phyloP scores from a whole-genome alignment of 1,139 yeast genomes.

The Nematodospora anomalae region DNA sequence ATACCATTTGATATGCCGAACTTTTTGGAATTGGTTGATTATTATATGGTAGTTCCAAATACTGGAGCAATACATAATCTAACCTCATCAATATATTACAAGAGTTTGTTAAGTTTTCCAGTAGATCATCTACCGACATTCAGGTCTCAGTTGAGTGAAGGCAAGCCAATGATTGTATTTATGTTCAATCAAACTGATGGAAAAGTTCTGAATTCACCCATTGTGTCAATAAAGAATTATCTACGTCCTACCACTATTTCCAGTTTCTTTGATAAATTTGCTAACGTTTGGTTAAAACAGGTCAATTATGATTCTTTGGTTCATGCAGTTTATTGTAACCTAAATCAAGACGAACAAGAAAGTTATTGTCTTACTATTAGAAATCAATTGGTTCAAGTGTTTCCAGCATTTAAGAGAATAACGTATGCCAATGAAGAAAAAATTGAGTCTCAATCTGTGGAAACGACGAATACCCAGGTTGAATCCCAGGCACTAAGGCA shows the following conservation, averaged over 20 bases:
- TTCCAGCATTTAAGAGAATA: conserved; percentile 29
- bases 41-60: conserved; percentile 34
- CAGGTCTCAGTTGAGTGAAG: conserved; percentile 20
- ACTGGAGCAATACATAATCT: background rate
- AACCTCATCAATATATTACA: conserved; percentile 17
- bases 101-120: conserved; percentile 21
- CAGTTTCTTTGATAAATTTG: conserved; percentile 42
- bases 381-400: conserved; percentile 25
- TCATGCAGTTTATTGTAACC: conserved; percentile 42
- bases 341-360: conserved; percentile 18
- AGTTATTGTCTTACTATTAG: conserved; percentile 43
- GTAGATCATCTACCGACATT: conserved; percentile 23
- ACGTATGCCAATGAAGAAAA: background rate
- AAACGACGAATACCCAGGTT: conserved; percentile 4
- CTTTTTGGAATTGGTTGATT: conserved; percentile 29
- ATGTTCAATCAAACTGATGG: conserved; percentile 24
- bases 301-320: conserved; percentile 33
- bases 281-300: conserved; percentile 38
- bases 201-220: conserved; percentile 12
- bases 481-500: conserved; percentile 25
- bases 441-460: no score
- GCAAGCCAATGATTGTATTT: conserved; percentile 35
- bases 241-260: conserved; percentile 23
- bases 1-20: conserved; percentile 39
- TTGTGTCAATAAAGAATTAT: conserved; percentile 26